Base-by-base conservation (phyloP, 2,329 filamentous ascomycete genomes). In the Neurospora sp. region DNA sequence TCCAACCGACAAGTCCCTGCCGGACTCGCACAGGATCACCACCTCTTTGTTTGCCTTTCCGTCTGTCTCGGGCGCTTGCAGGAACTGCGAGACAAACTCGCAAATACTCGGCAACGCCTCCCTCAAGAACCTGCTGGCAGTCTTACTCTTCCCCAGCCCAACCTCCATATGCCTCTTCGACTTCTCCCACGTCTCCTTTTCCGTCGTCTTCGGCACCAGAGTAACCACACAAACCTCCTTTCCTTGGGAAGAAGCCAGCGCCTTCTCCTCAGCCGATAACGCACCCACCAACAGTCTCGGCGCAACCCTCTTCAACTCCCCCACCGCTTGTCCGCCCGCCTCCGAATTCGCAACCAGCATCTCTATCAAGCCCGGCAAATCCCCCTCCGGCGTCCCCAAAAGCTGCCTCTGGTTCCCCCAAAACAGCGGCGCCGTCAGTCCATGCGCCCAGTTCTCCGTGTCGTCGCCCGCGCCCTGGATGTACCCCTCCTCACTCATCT, bases 401-500 rank as follows among this genome's bases (percentile, higher is more conserved):
- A 98, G 82, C 6, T 77, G 46, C 0, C 86, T 82, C 57, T 82
- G 82, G 74, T 97, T 83, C 2, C 79, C 80, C 96, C 96, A 99
- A 80, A 97, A 99, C 0, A 95, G 73, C 0, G 82, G 78, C 0
- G 95, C 88, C 0, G 92, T 96, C 17, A 98, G 85, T 0, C 92
- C 93, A 68, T 87, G 82, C 1, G 93, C 91, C 96, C 96, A 99
- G 74, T 92, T 92, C 82, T 99, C 96, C 12, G 91, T 92, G 78
- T 99, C 96, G 79, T 99, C 96, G 2, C 91, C 96, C 0, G 95
- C 95, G 67, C 96, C 96, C 80, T 98, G 96, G 71, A 99, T 91
- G 77, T 99, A 99, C 6, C 89, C 89, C 3, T 86, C 87, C 62
- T 74, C 75, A 11, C 72, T 87, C 74, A 87, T 83, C 77, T 95